phyloP scores from a whole-genome alignment of 2,329 filamentous ascomycete genomes.

The Gaeumannomyces tritici region DNA sequence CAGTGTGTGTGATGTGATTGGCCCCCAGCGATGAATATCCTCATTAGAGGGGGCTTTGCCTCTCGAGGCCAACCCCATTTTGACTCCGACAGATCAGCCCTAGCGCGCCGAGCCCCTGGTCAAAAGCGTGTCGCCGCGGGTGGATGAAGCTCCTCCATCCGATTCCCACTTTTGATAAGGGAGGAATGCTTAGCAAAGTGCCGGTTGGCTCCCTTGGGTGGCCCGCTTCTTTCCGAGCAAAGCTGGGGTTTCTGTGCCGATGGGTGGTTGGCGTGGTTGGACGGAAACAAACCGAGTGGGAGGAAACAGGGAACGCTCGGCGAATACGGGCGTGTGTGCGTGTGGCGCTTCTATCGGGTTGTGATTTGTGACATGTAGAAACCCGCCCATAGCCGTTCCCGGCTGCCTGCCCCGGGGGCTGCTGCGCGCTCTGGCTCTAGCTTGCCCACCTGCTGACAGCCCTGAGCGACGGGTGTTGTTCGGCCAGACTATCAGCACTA shows the following conservation, averaged over 20 bases:
- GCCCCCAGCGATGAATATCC: background rate
- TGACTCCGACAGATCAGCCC: background rate
- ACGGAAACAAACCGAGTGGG: background rate
- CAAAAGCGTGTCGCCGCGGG: background rate
- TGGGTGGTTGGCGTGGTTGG: background rate
- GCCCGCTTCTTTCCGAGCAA: background rate
- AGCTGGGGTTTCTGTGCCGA: background rate
- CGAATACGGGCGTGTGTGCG: too few species aligned
- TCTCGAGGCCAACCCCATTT: background rate
- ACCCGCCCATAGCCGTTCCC: too few species aligned
- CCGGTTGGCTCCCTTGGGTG: background rate
- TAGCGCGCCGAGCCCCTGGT: background rate
- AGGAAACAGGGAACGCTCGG: too few species aligned
- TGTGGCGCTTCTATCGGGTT: too few species aligned
- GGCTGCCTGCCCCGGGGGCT: too few species aligned
- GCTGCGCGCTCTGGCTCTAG: too few species aligned
- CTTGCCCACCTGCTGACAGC: too few species aligned
- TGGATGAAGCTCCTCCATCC: background rate
- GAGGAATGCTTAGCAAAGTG: background rate
- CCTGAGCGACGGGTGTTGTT: background rate
- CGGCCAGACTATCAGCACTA: background rate
- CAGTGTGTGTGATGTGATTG: background rate
- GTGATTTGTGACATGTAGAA: background rate
- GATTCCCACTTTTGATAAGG: background rate
- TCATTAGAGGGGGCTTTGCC: background rate